Conservation (phyloP, 768 basidiomycete genomes). For the Infundibulicybe gibba region DNA sequence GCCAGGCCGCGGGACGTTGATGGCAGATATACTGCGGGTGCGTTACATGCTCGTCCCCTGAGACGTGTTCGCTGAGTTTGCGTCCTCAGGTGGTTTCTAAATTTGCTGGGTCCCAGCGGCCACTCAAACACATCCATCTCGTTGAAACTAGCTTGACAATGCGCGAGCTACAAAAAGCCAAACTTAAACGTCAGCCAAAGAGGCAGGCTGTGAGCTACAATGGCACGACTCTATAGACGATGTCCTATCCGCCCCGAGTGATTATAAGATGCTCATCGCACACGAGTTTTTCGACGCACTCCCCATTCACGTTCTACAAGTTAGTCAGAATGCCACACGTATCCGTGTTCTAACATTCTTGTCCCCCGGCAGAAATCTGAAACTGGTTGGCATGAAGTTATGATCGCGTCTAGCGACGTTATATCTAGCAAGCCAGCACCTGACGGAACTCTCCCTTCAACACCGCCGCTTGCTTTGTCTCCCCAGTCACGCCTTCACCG, state of each 20-base stretch:
- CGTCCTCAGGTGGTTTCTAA: slow-evolving; percentile 45
- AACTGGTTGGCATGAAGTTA: slow-evolving; percentile 83
- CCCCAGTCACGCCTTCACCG: slow-evolving; percentile 46
- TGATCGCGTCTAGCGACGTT: slow-evolving; percentile 49
- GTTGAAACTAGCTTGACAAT: slow-evolving; percentile 79
- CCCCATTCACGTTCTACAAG: slow-evolving; percentile 88
- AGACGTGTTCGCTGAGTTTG: not conserved
- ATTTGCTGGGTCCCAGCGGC: slow-evolving; percentile 31
- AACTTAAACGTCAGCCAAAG: slow-evolving; percentile 32
- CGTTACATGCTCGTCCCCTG: slow-evolving; percentile 15
- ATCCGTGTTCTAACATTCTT: not conserved
- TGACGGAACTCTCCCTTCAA: not conserved
- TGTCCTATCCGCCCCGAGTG: slow-evolving; percentile 41
- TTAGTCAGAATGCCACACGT: slow-evolving; percentile 23
- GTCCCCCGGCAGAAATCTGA: slow-evolving; percentile 55
- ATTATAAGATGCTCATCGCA: slow-evolving; percentile 84
- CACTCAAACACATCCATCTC: slow-evolving; percentile 58
- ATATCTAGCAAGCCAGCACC: slow-evolving; percentile 11
- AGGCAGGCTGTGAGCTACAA: slow-evolving; percentile 35
- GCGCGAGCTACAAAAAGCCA: slow-evolving; percentile 56
- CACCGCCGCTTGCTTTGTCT: slow-evolving; percentile 8
- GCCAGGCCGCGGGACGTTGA: slow-evolving; percentile 89
- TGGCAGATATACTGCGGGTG: slow-evolving; percentile 86
- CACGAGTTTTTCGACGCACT: slow-evolving; percentile 99
- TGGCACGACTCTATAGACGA: slow-evolving; percentile 81